Conservation (phyloP, 768 basidiomycete species). For the Astraeus odoratus region DNA sequence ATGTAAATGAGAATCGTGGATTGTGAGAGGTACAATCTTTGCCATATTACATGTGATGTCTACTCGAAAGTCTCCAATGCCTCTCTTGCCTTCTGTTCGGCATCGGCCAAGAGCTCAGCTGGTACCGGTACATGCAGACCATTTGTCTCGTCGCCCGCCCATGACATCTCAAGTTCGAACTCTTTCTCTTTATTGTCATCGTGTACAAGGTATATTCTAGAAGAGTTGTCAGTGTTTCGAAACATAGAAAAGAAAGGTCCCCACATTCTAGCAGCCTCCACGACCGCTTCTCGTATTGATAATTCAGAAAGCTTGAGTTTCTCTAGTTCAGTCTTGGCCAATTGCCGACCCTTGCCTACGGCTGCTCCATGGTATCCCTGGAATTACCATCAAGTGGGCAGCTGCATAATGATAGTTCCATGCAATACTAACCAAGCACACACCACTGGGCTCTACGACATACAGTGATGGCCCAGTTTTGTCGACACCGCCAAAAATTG, state of each 20-base stretch:
- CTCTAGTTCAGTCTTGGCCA: constrained; percentile 97
- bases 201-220: constrained; percentile 93
- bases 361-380: constrained; percentile 95
- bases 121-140: constrained; percentile 80
- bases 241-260: constrained; percentile 24
- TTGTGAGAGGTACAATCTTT: background rate
- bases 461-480: constrained; percentile 80
- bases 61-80: constrained; percentile 66
- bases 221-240: constrained; percentile 2
- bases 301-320: constrained; percentile 85
- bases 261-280: constrained; percentile 93
- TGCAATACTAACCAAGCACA: constrained; percentile 62
- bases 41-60: constrained; percentile 19
- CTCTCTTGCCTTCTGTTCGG: constrained; percentile 82
- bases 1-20: too few species aligned
- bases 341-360: constrained; percentile 95
- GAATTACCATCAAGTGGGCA: background rate
- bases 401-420: background rate
- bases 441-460: constrained; percentile 92
- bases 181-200: constrained; percentile 98
- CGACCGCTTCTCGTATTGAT: constrained; percentile 76
- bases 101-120: constrained; percentile 75
- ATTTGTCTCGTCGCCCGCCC: constrained; percentile 84
- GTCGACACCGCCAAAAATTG: constrained; percentile 86
- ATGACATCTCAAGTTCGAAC: constrained; percentile 96